These are phyloP conservation scores for Kazachstania viticola DNA, from an alignment of 805 yeast species.

Conservation along the genomic window DNA sequence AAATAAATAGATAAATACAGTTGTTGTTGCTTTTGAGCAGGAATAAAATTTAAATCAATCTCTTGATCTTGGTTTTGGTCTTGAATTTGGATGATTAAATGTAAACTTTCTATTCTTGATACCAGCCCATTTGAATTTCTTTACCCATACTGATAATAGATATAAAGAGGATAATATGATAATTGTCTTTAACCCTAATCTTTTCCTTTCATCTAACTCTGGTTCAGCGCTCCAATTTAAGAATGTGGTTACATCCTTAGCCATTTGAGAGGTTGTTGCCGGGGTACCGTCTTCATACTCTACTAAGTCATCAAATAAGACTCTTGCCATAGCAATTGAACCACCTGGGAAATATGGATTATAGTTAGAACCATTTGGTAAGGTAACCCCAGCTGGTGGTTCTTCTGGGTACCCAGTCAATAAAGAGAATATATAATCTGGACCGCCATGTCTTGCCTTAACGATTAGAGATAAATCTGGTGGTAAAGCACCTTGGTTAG, in stretches of 20 bases:
- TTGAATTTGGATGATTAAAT: constrained; percentile 75
- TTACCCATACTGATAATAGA: constrained; percentile 78
- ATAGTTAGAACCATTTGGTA: constrained; percentile 93
- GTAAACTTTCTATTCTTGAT: constrained; percentile 89
- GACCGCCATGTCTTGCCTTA: constrained; percentile 98
- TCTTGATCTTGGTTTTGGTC: too few relatives aligned
- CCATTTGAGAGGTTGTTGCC: constrained; percentile 98
- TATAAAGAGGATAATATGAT: constrained; percentile 68
- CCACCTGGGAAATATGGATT: constrained; percentile 99
- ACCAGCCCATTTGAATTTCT: constrained; percentile 97
- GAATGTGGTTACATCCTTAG: constrained; percentile 93
- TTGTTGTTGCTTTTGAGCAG: too few relatives aligned
- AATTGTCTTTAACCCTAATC: constrained; percentile 87
- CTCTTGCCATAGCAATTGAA: constrained; percentile 98
- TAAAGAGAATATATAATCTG: constrained; percentile 87
- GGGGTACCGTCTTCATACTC: constrained; percentile 99
- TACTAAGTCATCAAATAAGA: constrained; percentile 90
- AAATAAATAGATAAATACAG: too few relatives aligned
- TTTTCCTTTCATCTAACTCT: constrained; percentile 97
- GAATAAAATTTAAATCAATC: too few relatives aligned
- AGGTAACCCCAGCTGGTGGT: constrained; percentile 90
- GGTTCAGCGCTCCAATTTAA: constrained; percentile 98
- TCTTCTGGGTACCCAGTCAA: constrained; percentile 99
- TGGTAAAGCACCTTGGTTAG: constrained; percentile 97
- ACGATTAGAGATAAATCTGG: constrained; percentile 95